Conservation (phyloP, 2,329 filamentous ascomycete species). For the Trichoderma gracile region DNA sequence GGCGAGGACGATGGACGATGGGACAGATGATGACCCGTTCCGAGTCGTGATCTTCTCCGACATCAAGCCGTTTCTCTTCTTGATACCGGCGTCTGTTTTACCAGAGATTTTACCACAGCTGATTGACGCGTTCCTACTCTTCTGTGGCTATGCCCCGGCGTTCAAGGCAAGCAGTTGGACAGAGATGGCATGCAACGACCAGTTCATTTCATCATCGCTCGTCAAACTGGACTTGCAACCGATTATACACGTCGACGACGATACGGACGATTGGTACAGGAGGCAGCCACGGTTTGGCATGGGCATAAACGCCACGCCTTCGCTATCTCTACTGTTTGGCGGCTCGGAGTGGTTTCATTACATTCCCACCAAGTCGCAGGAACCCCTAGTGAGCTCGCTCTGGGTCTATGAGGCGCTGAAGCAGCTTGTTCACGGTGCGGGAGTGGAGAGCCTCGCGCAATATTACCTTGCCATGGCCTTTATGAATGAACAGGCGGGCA, state of each 20-base stretch:
- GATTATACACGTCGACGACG: constrained; percentile 24
- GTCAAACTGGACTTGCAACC: constrained; percentile 13
- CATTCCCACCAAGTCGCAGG: constrained; percentile 35
- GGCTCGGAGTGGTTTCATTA: constrained; percentile 48
- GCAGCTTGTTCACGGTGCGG: constrained; percentile 54
- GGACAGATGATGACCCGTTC: constrained; percentile 77
- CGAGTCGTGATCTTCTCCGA: constrained; percentile 80
- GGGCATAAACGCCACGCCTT: constrained; percentile 37
- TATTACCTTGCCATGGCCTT: constrained; percentile 71
- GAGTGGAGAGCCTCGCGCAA: constrained; percentile 52
- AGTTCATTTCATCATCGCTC: constrained; percentile 32
- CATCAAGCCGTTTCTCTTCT: constrained; percentile 62
- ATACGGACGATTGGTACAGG: constrained; percentile 30
- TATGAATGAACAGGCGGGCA: constrained; percentile 52
- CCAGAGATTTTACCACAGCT: constrained; percentile 48
- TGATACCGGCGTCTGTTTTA: constrained; percentile 46
- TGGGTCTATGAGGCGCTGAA: constrained; percentile 59
- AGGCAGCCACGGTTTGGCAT: constrained; percentile 37
- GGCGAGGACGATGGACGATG: constrained; percentile 72
- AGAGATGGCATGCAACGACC: constrained; percentile 36
- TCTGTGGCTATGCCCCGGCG: constrained; percentile 62
- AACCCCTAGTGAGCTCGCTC: constrained; percentile 39
- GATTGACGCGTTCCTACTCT: constrained; percentile 70
- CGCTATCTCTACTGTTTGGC: constrained; percentile 57
- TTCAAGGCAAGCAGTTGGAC: constrained; percentile 36